Conservation (phyloP, 192 early-diverging fungal genomes). For the Coemansia aciculifera region DNA sequence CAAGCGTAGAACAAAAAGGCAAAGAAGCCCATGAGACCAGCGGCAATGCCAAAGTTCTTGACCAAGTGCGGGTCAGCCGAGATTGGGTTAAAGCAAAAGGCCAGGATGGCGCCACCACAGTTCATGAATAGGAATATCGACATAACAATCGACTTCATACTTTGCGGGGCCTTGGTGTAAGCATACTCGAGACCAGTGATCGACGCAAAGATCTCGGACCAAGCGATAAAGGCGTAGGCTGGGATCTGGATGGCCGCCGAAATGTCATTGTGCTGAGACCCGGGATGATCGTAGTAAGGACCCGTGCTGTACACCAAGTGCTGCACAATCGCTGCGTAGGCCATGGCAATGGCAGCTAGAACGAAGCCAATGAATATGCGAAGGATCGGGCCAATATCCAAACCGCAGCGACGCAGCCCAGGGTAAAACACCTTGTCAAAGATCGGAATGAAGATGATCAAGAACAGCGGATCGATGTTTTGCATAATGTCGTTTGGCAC, state of each 20-base stretch:
- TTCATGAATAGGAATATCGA: conserved; percentile 66
- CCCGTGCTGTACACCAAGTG: conserved; percentile 59
- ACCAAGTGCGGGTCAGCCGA: conserved; percentile 60
- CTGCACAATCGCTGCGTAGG: conserved; percentile 64
- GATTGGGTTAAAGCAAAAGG: conserved; percentile 60
- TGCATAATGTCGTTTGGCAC: conserved; percentile 70
- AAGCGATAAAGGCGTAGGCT: conserved; percentile 61
- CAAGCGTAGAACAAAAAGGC: conserved; percentile 27
- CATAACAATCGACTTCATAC: conserved; percentile 72
- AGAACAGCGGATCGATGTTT: conserved; percentile 65
- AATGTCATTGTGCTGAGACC: conserved; percentile 56
- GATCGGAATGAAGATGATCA: conserved; percentile 71
- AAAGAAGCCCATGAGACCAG: conserved; percentile 26
- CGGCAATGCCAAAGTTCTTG: conserved; percentile 20
- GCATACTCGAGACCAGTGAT: conserved; percentile 70
- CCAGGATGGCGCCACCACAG: conserved; percentile 58
- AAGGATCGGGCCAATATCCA: conserved; percentile 59
- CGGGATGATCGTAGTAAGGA: conserved; percentile 58
- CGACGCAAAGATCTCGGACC: conserved; percentile 71
- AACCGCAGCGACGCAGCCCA: conserved; percentile 52
- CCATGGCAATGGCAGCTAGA: conserved; percentile 59
- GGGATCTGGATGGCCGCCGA: conserved; percentile 61
- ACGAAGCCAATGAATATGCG: conserved; percentile 72
- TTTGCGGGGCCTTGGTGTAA: conserved; percentile 63
- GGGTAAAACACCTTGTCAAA: conserved; percentile 69